Conservation (phyloP, 331 rosid species). For the Quercus tomentella region DNA sequence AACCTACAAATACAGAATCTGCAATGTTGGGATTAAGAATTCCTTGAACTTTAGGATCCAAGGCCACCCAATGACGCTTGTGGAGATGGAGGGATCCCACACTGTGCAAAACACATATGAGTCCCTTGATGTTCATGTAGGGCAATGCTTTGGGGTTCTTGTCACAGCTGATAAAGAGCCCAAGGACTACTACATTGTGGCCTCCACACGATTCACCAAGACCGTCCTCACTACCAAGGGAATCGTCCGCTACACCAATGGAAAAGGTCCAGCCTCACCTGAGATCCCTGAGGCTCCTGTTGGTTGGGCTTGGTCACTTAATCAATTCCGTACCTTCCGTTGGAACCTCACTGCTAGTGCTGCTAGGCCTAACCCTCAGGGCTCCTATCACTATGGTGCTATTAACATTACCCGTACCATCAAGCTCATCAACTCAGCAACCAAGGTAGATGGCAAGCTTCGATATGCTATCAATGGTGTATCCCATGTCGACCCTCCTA, state of each 20-base stretch:
- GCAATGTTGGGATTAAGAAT: constrained; percentile 53
- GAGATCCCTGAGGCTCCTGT: constrained; percentile 42
- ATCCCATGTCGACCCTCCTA: constrained; percentile 52
- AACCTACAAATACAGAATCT: constrained; percentile 61
- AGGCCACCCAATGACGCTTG: constrained; percentile 53
- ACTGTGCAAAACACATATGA: constrained; percentile 53
- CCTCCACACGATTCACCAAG: constrained; percentile 69
- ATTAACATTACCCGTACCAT: constrained; percentile 76
- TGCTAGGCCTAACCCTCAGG: constrained; percentile 85
- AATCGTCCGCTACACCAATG: constrained; percentile 40
- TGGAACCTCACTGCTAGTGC: constrained; percentile 85
- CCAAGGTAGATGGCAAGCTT: constrained; percentile 37
- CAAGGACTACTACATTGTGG: constrained; percentile 62
- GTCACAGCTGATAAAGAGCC: constrained; percentile 51
- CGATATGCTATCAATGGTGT: constrained; percentile 66
- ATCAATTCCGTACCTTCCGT: constrained; percentile 64
- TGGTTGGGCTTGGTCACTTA: constrained; percentile 87
- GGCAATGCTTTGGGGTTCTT: constrained; percentile 59
- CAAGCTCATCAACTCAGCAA: constrained; percentile 35
- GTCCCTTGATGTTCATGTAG: constrained; percentile 68
- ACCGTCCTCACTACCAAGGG: constrained; percentile 26
- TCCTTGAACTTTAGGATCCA: constrained; percentile 68
- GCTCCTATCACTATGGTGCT: constrained; percentile 65
- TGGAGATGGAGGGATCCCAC: constrained; percentile 76
- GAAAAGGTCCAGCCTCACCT: constrained; percentile 37